Evolutionary conservation across 2,329 filamentous ascomycete genomes (phyloP).

Genomic region (Fusarium gaditjirri): DNA sequence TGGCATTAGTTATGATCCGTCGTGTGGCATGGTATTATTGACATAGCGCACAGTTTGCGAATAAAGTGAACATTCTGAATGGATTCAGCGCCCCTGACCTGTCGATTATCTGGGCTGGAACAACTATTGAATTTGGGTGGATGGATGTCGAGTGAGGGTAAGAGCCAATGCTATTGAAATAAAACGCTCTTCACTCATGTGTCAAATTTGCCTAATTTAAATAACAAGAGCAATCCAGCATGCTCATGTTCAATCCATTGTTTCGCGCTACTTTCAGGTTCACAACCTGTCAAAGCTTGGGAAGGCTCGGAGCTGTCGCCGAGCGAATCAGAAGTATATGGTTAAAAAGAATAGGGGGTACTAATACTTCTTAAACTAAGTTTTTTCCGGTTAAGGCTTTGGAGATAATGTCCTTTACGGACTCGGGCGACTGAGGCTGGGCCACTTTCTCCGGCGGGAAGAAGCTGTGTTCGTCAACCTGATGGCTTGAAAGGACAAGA

Average conservation of each 20-base stretch:
- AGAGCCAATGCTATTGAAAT: neutral
- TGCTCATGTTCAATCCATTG: too few relatives aligned
- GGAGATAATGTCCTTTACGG: rapidly evolving
- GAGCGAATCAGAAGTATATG: neutral
- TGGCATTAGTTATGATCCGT: rapidly evolving
- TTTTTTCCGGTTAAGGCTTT: rapidly evolving
- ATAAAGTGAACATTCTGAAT: too few relatives aligned
- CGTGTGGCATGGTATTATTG: rapidly evolving
- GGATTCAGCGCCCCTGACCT: neutral
- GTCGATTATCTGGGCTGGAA: rapidly evolving
- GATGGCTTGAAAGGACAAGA: rapidly evolving
- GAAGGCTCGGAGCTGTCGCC: neutral
- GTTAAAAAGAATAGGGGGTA: rapidly evolving
- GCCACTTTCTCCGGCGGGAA: rapidly evolving
- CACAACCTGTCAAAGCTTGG: neutral
- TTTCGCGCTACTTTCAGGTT: neutral
- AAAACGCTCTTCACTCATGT: neutral
- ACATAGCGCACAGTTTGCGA: neutral
- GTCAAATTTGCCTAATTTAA: rapidly evolving
- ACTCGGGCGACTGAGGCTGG: rapidly evolving
- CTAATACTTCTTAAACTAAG: rapidly evolving
- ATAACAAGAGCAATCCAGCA: too few relatives aligned
- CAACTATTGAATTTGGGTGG: neutral
- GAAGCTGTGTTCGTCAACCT: neutral
- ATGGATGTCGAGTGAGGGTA: neutral